A percentile compares a stretch with the other conserved stretches of the same genome.
These are phyloP conservation scores for Dentipellis sp. DNA, from an alignment of 768 basidiomycete species.

Conservation along the genomic window DNA sequence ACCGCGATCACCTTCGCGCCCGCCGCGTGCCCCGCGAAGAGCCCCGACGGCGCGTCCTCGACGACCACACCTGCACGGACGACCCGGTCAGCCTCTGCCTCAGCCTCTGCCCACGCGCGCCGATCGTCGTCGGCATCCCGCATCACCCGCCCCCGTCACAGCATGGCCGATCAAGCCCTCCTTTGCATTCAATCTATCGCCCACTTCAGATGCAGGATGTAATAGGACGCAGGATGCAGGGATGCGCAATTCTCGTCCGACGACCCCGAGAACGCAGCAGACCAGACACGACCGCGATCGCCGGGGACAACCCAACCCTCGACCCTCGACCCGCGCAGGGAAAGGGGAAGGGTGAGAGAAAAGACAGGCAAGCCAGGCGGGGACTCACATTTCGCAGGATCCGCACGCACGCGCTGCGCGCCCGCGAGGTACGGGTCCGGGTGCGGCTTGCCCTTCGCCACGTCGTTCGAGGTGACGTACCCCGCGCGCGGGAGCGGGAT, in stretches of 20 bases:
- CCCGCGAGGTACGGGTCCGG: conserved; percentile 84
- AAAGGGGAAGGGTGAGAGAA: not conserved
- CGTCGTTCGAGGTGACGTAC: conserved; percentile 68
- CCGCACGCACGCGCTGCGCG: conserved; percentile 46
- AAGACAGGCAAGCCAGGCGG: no score
- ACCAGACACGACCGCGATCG: not conserved
- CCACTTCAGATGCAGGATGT: no score
- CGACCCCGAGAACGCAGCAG: not conserved
- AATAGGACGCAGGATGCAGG: no score
- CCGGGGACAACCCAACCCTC: not conserved
- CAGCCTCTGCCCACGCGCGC: not conserved
- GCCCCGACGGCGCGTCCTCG: conserved; percentile 84
- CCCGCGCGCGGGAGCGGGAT: conserved; percentile 50
- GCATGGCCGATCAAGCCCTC: no score
- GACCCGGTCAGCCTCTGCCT: no score
- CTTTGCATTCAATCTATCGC: no score
- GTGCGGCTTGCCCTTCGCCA: conserved; percentile 71
- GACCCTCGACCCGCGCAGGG: not conserved
- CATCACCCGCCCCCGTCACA: no score
- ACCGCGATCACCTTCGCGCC: conserved; percentile 74
- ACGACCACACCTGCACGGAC: conserved; percentile 60
- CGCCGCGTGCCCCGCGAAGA: conserved; percentile 65
- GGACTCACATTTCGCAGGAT: conserved; percentile 46
- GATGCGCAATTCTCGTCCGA: no score
- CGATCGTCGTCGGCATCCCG: no score